These are phyloP conservation scores for Triangularia setosa DNA, from an alignment of 2,329 filamentous ascomycete species.

Conservation along the genomic window DNA sequence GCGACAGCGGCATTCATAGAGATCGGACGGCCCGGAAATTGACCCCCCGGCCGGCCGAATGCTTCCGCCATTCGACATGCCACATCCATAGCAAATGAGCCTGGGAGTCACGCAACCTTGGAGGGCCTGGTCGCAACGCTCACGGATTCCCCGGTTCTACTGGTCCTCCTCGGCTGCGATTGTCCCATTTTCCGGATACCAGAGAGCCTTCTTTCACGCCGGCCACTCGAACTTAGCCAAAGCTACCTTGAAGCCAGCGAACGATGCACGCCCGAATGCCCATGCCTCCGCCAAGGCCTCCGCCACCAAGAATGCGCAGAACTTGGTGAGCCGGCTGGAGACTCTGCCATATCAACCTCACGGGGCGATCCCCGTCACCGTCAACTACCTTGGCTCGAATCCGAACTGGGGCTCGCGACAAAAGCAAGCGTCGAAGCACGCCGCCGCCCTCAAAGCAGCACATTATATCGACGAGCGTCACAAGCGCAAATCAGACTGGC, in stretches of 20 bases:
- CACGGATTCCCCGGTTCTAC: background rate
- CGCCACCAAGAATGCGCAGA: constrained; percentile 2
- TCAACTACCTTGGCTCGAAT: background rate
- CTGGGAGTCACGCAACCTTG: constrained; percentile 42
- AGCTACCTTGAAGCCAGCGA: background rate
- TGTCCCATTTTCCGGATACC: background rate
- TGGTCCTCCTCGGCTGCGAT: background rate
- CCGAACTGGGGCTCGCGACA: background rate
- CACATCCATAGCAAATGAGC: constrained; percentile 42
- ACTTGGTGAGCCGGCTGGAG: constrained; percentile 24
- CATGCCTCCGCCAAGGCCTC: background rate
- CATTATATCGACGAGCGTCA: background rate
- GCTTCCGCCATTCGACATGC: constrained; percentile 29
- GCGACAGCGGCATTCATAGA: background rate
- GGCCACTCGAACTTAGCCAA: background rate
- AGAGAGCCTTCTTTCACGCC: background rate
- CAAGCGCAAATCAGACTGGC: constrained; percentile 35
- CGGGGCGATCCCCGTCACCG: constrained; percentile 23
- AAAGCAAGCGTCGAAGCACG: constrained; percentile 33
- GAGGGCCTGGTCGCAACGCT: constrained; percentile 30
- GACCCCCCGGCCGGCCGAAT: background rate
- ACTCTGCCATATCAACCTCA: constrained; percentile 22
- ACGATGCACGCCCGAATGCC: background rate
- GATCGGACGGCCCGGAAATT: background rate
- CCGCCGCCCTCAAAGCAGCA: constrained; percentile 23